phyloP scores from a whole-genome alignment of 441 rosid species.

The Populus hybrid region DNA sequence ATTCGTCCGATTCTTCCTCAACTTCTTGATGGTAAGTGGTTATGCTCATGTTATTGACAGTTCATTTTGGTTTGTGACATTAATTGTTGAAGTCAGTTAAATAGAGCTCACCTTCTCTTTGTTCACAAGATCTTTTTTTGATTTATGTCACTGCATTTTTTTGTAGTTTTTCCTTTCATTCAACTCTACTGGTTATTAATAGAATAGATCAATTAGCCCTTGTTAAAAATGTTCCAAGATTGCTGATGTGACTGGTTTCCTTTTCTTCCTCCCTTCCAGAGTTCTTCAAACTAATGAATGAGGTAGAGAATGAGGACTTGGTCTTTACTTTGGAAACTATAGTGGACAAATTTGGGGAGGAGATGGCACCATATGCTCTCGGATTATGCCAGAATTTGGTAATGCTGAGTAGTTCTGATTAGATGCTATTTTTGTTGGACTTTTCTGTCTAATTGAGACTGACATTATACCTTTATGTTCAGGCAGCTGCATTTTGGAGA shows the following conservation, averaged over 20 bases:
- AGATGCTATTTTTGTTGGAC: neutral
- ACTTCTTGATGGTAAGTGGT: constrained; percentile 78
- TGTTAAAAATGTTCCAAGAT: neutral
- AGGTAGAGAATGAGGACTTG: constrained; percentile 98
- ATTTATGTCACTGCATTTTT: neutral
- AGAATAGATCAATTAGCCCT: neutral
- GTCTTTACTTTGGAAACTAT: constrained; percentile 95
- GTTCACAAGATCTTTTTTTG: neutral
- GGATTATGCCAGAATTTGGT: constrained; percentile 99
- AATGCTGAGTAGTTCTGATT: constrained; percentile 22
- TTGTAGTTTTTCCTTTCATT: neutral
- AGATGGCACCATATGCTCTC: constrained; percentile 97
- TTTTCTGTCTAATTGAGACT: constrained; percentile 18
- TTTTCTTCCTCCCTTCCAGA: constrained; percentile 40
- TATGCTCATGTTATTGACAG: neutral
- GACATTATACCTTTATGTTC: constrained; percentile 18
- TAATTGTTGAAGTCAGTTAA: neutral
- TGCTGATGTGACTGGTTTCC: neutral
- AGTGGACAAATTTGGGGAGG: constrained; percentile 98
- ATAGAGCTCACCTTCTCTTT: neutral
- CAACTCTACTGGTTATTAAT: neutral
- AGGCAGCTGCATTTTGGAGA: constrained; percentile 99
- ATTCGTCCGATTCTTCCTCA: constrained; percentile 96
- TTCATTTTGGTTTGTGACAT: neutral
- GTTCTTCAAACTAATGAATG: constrained; percentile 97